phyloP scores from a whole-genome alignment of 345 rosid genomes.

The Rhodomyrtus tomentosa region DNA sequence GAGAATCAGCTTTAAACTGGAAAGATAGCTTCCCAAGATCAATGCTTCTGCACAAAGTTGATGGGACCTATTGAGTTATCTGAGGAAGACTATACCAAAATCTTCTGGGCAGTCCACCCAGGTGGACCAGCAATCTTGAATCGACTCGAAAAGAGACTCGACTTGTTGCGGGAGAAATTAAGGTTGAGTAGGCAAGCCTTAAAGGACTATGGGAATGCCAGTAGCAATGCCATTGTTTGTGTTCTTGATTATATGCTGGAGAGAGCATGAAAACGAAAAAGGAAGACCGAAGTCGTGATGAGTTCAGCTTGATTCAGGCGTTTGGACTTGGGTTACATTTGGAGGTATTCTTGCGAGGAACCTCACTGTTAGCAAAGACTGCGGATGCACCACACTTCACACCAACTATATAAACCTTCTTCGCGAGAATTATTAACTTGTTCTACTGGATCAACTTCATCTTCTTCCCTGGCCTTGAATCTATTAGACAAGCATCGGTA shows the following conservation, averaged over 20 bases:
- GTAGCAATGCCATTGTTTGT: conserved; percentile 85
- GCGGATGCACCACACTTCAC: conserved; percentile 66
- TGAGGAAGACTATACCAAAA: conserved; percentile 43
- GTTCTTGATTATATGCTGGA: conserved; percentile 88
- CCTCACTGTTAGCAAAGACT: conserved; percentile 58
- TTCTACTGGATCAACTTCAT: conserved; percentile 19
- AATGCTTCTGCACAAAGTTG: conserved; percentile 73
- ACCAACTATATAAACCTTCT: conserved; percentile 55
- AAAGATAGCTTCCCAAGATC: conserved; percentile 83
- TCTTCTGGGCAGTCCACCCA: conserved; percentile 98
- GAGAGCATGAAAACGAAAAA: conserved; percentile 39
- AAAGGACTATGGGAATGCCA: conserved; percentile 89
- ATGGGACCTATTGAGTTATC: conserved; percentile 31
- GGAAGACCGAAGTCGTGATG: conserved; percentile 11
- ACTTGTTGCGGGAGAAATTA: conserved; percentile 61
- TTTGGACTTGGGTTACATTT: conserved; percentile 94
- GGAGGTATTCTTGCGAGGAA: conserved; percentile 92
- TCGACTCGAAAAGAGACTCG: conserved; percentile 62
- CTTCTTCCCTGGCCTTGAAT: conserved; percentile 29
- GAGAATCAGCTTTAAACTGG: conserved; percentile 82
- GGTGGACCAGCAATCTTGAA: conserved; percentile 97
- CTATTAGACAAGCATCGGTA: conserved; percentile 34
- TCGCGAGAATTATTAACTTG: conserved; percentile 58
- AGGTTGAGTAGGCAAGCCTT: conserved; percentile 75
- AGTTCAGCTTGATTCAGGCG: conserved; percentile 80